Evolutionary conservation across 2,329 filamentous ascomycete genomes (phyloP), one percentile per base, ranked within the genome.

Genomic region (Thermochaetoides dissita): DNA sequence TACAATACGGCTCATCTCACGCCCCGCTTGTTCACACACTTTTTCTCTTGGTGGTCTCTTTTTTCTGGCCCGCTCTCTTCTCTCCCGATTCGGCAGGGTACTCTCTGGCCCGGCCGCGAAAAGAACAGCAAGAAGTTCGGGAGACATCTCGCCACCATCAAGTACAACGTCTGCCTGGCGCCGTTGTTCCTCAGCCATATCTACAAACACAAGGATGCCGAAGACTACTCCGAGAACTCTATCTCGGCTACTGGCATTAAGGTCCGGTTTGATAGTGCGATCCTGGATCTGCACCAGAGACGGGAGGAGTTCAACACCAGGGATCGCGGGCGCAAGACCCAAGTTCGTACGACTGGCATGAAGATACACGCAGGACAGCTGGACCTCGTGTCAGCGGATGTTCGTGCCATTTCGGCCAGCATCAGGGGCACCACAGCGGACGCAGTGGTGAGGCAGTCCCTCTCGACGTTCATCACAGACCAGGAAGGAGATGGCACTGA

Each of bases 61-160:
- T 98, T 98, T 61, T 87, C 87, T 7, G 88, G 89, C 1, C 83
- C 89, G 7, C 87, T 96, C 79, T 93, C 17, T 24, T 24, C 89
- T 8, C 69, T 98, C 29, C 93, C 91, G 8, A 82, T 98, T 44
- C 84, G 91, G 1, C 93, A 98, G 64, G 91, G 91, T 10, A 73
- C 75, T 37, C 71, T 98, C 3, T 98, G 88, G 79, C 89, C 88
- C 6, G 87, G 86, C 0, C 74, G 87, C 24, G 91, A 95, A 53
- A 95, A 94, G 67, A 91, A 86, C 37, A 95, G 86, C 68, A 98
- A 98, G 65, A 98, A 98, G 59, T 98, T 98, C 59, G 89, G 89
- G 10, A 77, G 91, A 39, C 93, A 98, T 62, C 67, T 98, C 47
- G 89, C 87, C n/a, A 98, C 93, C 7, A 88, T 98, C 68, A 98